phyloP scores from a whole-genome alignment of 176 grass and related monocot species.

The Carex parvula region DNA sequence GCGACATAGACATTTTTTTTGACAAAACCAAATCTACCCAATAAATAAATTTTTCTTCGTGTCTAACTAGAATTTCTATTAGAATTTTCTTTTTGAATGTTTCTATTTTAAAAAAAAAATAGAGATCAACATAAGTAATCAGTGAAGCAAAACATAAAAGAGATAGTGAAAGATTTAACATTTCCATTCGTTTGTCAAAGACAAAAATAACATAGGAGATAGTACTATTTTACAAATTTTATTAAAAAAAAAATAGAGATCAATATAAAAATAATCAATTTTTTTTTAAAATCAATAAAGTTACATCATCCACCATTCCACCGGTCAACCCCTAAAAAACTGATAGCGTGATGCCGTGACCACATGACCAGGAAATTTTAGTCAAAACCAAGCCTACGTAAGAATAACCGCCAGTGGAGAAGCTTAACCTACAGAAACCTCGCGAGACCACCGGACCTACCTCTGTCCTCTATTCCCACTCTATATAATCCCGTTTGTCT shows the following conservation, averaged over 20 bases:
- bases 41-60: background rate
- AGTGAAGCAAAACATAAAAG: background rate
- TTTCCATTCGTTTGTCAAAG: no score
- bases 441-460: background rate
- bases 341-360: background rate
- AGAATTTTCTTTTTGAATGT: background rate
- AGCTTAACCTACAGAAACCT: background rate
- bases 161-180: no score
- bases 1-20: background rate
- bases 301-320: background rate
- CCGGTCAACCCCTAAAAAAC: background rate
- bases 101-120: background rate
- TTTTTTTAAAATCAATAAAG: background rate
- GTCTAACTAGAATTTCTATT: background rate
- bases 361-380: background rate
- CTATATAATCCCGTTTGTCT: slow-evolving; percentile 25
- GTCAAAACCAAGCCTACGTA: background rate
- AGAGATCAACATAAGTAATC: background rate
- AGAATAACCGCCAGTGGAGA: background rate
- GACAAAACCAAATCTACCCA: background rate
- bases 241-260: no score
- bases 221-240: no score
- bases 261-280: no score
- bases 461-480: background rate
- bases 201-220: no score